Evolutionary conservation across 257 asterid genomes (phyloP), one percentile per base, ranked within the genome.

Genomic region (Solanum chilense): DNA sequence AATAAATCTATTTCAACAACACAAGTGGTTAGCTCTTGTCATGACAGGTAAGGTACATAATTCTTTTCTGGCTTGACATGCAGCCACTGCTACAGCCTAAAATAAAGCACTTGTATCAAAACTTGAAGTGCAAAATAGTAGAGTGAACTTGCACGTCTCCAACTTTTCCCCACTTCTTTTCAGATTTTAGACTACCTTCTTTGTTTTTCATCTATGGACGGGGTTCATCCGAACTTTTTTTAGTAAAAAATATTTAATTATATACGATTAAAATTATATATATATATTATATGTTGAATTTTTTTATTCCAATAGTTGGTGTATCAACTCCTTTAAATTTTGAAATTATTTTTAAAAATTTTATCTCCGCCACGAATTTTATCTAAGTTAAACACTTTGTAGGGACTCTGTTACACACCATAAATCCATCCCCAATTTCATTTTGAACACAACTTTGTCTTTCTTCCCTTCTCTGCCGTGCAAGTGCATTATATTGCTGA

Each of bases 311-410:
- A 18, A 6, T 1, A 18, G 3, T 52, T 52, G 10, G 2, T 52
- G 4, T 52, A 7, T 52, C 2, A 18, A 52, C 10, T 18, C 20
- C 4, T 6, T 52, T 1, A 52, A 18, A 52, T 52, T 52, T 18
- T 52, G n/a, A 16, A 16, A 1, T 25, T 3, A 5, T 27, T 25
- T 25, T 44, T 16, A 1, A 9, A 23, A 20, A 49, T 0, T 18
- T 1, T 21, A 47, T 20, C 6, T 52, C 10, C 0, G 3, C 23
- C 23, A 16, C 52, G 9, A 12, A 14, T 14, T 80, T 47, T 9
- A 80, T 80, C 20, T 27, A 76, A 80, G 21, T 75, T n/a, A 49
- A 23, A 86, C 49, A 86, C 66, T 86, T 56, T 29, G 39, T 35
- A 52, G 42, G 27, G 29, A 21, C 8, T 68, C 2, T 33, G 1